phyloP scores from a whole-genome alignment of 2,329 filamentous ascomycete species.

The Hansfordia pulvinata region DNA sequence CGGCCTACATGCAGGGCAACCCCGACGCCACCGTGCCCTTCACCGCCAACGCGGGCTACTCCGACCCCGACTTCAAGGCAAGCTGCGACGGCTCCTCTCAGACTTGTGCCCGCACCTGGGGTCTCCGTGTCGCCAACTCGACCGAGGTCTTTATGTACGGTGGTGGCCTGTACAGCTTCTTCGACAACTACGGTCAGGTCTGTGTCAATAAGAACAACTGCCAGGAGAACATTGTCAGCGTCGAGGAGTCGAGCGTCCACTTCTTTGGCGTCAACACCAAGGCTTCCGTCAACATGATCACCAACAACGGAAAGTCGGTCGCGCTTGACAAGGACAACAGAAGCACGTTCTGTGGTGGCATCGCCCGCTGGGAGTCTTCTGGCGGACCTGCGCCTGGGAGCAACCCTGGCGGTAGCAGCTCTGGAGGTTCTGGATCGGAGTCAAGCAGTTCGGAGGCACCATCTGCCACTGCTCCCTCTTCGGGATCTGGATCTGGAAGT shows the following conservation, averaged over 20 bases:
- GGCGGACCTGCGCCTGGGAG: constrained; percentile 2
- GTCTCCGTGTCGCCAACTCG: constrained; percentile 56
- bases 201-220: constrained; percentile 57
- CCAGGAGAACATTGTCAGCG: constrained; percentile 64
- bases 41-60: constrained; percentile 38
- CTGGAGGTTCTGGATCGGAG: constrained; percentile 1
- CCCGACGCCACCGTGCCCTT: constrained; percentile 59
- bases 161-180: constrained; percentile 69
- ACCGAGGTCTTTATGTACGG: constrained; percentile 57
- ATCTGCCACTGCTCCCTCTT: constrained; percentile 1
- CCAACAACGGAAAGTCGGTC: constrained; percentile 38
- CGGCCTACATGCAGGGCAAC: constrained; percentile 77
- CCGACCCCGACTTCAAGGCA: constrained; percentile 54
- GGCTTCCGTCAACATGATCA: constrained; percentile 61
- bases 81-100: constrained; percentile 32
- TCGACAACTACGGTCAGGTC: constrained; percentile 64
- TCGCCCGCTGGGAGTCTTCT: constrained; percentile 33
- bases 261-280: constrained; percentile 63
- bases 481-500: background rate
- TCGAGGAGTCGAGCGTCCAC: constrained; percentile 50
- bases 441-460: constrained; percentile 1
- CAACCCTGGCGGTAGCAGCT: constrained; percentile 2
- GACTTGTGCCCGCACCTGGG: constrained; percentile 62
- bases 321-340: constrained; percentile 47
- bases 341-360: constrained; percentile 50